A percentile compares a stretch with the other conserved stretches of the same genome.
These are phyloP conservation scores for Papiliotrema nemorosa DNA, from an alignment of 1,284 basidiomycete species.

Conservation along the genomic window DNA sequence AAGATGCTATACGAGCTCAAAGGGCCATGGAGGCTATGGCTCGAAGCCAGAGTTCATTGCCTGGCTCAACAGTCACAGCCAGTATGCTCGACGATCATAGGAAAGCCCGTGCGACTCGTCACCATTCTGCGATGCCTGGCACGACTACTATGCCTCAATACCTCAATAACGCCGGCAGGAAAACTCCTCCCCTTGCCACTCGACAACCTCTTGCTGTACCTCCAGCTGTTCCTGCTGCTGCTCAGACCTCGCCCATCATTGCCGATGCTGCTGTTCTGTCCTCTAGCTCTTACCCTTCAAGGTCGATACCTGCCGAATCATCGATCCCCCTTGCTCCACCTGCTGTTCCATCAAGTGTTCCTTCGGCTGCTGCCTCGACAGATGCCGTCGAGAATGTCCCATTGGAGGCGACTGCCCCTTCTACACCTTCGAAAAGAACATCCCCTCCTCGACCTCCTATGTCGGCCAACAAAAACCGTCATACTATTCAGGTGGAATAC, in stretches of 20 bases:
- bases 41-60: constrained; percentile 37
- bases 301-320: constrained; percentile 4
- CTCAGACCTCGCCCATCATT: constrained; percentile 11
- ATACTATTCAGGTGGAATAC: constrained; percentile 92
- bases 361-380: constrained; percentile 9
- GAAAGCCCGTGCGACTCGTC: constrained; percentile 32
- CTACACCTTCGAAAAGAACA: neutral
- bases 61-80: constrained; percentile 26
- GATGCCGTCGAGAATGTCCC: constrained; percentile 18
- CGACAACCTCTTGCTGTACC: constrained; percentile 5
- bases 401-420: neutral
- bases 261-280: constrained; percentile 14
- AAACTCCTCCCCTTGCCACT: constrained; percentile 19
- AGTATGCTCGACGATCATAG: constrained; percentile 28
- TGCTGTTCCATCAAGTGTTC: neutral
- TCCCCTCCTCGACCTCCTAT: constrained; percentile 20
- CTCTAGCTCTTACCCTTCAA: constrained; percentile 10
- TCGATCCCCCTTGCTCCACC: constrained; percentile 3
- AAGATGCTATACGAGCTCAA: constrained; percentile 33
- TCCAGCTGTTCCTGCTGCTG: constrained; percentile 10
- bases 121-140: constrained; percentile 49
- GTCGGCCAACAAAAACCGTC: constrained; percentile 56
- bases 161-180: constrained; percentile 32
- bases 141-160: constrained; percentile 45
- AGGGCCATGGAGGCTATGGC: constrained; percentile 26